phyloP scores from a whole-genome alignment of 805 yeast genomes.

The Saccharomycopsis babjevae region DNA sequence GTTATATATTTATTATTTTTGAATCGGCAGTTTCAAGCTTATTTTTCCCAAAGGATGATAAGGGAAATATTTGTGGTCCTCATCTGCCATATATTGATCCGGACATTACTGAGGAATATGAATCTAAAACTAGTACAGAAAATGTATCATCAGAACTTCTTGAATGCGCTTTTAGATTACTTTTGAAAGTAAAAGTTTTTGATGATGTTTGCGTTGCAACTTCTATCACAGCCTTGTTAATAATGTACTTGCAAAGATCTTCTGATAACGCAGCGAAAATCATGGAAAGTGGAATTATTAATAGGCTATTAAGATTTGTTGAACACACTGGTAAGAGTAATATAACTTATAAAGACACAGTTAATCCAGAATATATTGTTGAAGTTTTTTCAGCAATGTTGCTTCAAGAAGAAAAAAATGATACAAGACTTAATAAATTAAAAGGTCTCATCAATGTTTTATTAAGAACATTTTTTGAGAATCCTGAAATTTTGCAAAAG shows the following conservation, averaged over 20 bases:
- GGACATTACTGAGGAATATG: background rate
- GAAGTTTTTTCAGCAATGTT: background rate
- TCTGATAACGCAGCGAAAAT: slow-evolving; percentile 30
- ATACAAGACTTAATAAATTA: slow-evolving; percentile 24
- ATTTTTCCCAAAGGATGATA: background rate
- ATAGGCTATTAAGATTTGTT: slow-evolving; percentile 37
- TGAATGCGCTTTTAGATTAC: background rate
- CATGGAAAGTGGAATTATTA: slow-evolving; percentile 37
- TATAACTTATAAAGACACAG: slow-evolving; percentile 21
- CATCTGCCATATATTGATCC: background rate
- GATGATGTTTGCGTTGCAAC: slow-evolving; percentile 38
- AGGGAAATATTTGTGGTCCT: background rate
- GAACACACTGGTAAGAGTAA: slow-evolving; percentile 10
- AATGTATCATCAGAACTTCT: background rate
- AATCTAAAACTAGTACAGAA: background rate
- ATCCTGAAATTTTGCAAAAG: slow-evolving; percentile 36
- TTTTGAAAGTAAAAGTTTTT: slow-evolving; percentile 27
- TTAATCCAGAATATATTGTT: background rate
- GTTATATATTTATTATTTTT: slow-evolving; percentile 43
- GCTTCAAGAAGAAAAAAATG: background rate
- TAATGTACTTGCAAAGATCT: slow-evolving; percentile 41
- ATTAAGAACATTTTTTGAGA: slow-evolving; percentile 64
- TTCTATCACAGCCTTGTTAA: slow-evolving; percentile 44
- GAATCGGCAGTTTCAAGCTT: slow-evolving; percentile 40
- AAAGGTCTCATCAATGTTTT: slow-evolving; percentile 41